These are phyloP conservation scores for Pythium rhizo-oryzae DNA, from an alignment of 352 stramenopile genomes.

Conservation along the genomic window DNA sequence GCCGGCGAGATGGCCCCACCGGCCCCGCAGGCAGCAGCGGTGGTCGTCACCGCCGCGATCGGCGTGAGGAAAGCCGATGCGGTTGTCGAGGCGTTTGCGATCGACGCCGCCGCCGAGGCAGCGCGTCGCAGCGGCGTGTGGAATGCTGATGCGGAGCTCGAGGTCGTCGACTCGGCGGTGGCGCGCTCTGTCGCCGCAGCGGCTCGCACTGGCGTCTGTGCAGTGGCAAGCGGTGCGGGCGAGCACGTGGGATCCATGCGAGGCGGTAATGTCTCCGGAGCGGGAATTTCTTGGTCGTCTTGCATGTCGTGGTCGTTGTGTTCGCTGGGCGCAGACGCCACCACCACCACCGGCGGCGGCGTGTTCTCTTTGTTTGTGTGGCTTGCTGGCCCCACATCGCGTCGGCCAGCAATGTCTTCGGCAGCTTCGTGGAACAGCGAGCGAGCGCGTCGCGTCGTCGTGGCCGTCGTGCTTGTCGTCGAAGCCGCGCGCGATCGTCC, in stretches of 20 bases:
- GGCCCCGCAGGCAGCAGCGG: too few species aligned
- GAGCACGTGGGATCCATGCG: too few species aligned
- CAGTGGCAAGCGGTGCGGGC: too few species aligned
- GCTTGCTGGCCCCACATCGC: not conserved
- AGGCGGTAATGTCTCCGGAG: too few species aligned
- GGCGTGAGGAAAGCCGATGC: not conserved
- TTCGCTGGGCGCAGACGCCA: too few species aligned
- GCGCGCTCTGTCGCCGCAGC: too few species aligned
- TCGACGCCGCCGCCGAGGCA: too few species aligned
- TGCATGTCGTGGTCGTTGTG: not conserved
- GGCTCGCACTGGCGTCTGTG: conserved; percentile 23
- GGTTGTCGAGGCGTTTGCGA: not conserved
- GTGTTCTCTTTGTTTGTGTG: conserved; percentile 2
- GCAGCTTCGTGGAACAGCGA: conserved; percentile 23
- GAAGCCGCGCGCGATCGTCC: not conserved
- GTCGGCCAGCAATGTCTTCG: conserved; percentile 14
- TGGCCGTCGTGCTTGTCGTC: not conserved
- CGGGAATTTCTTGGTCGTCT: not conserved
- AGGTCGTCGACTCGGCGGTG: not conserved
- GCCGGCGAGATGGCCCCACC: conserved; percentile 62
- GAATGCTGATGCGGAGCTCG: conserved; percentile 14
- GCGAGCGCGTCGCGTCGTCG: conserved; percentile 5
- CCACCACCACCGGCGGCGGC: not conserved
- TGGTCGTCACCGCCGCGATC: too few species aligned
- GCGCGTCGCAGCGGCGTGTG: conserved; percentile 45